These are phyloP conservation scores for Russula abietina DNA, from an alignment of 768 basidiomycete genomes.

Conservation along the genomic window DNA sequence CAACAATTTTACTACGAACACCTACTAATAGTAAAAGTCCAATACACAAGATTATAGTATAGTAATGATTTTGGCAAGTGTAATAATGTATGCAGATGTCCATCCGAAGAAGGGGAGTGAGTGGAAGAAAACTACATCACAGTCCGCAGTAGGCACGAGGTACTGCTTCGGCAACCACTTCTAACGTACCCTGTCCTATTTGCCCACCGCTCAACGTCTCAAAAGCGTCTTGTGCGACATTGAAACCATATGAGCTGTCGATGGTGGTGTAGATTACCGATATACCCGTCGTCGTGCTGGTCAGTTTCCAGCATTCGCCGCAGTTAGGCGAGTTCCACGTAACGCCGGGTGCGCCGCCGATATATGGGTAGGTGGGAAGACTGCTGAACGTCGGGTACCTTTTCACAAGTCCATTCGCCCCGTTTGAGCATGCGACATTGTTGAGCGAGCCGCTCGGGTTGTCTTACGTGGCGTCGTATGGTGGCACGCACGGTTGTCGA, in stretches of 20 bases:
- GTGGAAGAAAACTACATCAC: neutral
- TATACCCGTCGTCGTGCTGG: slow-evolving; percentile 33
- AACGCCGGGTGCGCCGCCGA: slow-evolving; percentile 51
- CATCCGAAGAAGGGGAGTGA: too few relatives aligned
- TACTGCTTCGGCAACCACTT: slow-evolving; percentile 29
- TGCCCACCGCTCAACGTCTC: slow-evolving; percentile 29
- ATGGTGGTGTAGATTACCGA: slow-evolving; percentile 47
- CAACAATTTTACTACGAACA: too few relatives aligned
- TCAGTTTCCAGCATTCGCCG: slow-evolving; percentile 56
- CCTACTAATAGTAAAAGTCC: too few relatives aligned
- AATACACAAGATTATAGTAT: too few relatives aligned
- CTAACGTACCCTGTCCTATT: slow-evolving; percentile 26
- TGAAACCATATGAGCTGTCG: slow-evolving; percentile 41
- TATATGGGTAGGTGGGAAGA: slow-evolving; percentile 53
- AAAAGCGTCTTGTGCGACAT: slow-evolving; percentile 32
- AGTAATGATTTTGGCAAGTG: too few relatives aligned
- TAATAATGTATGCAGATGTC: too few relatives aligned
- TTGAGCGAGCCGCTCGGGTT: slow-evolving; percentile 35
- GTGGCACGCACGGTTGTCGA: neutral
- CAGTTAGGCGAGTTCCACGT: slow-evolving; percentile 47
- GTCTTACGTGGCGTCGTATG: slow-evolving; percentile 51
- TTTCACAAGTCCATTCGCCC: slow-evolving; percentile 44
- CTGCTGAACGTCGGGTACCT: slow-evolving; percentile 44
- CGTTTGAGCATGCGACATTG: slow-evolving; percentile 47
- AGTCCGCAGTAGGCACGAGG: slow-evolving; percentile 25